Base-by-base conservation (phyloP, 352 stramenopile genomes). In the Phytophthora meadii region DNA sequence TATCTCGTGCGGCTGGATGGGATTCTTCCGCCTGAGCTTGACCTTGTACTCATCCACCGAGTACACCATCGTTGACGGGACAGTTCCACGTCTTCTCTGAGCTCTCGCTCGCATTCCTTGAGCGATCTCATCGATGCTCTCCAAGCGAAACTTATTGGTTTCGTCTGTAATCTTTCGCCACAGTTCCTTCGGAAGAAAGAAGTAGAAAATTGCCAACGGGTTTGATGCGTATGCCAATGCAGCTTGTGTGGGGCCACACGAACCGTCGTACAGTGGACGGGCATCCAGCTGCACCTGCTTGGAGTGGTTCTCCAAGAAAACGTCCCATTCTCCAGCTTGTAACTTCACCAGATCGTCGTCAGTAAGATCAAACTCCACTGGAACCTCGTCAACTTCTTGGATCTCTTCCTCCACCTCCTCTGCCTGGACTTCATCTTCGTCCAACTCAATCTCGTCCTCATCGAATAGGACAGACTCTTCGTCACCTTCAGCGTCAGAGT, bases 131-230 rank as follows among this genome's bases (percentile, higher is more conserved):
- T 27, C 1, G 9, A 28, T n/a, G 30, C 41, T 30, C 6, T 48
- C 41, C 5, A 2, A 3, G 5, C 41, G 41, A n/a, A 30, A 48
- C 8, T 15, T 2, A 11, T 48, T 30, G 2, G 17, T n/a, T 7
- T 48, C 19, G 1, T 11, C 19, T 4, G 17, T 19, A n/a, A 48
- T 52, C 19, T 27, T 52, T 0, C 53, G 53, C 53, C 41, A 61
- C 14, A 46, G 19, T 14, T 61, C 53, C 28, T 45, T 61, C 10
- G 41, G 53, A 2, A 61, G 22, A 14, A 61, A 52, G 28, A 52
- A 61, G 30, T 52, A 52, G 15, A 61, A 61, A 8, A 46, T 46
- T 5, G 53, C 41, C 2, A 61, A 41, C 1, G 41, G 41, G 10
- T 27, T 52, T 3, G 37, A 28, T 9, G 41, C 41, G 12, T 61